Evolutionary conservation across 495 filamentous ascomycete genomes (phyloP).

Genomic region (Penicillium riverlandense): DNA sequence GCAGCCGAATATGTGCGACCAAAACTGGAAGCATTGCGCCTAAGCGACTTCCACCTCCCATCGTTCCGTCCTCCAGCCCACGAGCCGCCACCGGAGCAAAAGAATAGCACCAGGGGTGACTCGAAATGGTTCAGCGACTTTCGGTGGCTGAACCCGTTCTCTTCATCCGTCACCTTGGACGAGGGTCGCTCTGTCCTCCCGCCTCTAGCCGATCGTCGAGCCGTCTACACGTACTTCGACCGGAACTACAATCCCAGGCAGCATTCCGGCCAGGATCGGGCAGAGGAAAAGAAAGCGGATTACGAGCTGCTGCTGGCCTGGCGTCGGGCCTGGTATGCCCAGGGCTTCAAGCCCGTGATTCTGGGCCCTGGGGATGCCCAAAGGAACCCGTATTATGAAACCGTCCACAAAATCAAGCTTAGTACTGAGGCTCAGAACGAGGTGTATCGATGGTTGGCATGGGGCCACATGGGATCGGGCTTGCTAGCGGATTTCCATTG

Average conservation of each 20-base stretch:
- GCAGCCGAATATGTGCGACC: conserved; percentile 29
- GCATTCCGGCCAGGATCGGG: conserved; percentile 44
- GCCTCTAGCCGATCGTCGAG: conserved; percentile 59
- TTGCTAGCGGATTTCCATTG: conserved; percentile 71
- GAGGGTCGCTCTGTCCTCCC: conserved; percentile 84
- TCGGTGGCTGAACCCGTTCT: conserved; percentile 88
- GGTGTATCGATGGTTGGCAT: conserved; percentile 81
- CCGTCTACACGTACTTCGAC: conserved; percentile 94
- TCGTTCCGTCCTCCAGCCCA: conserved; percentile 65
- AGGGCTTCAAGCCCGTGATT: conserved; percentile 83
- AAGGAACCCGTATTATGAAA: conserved; percentile 72
- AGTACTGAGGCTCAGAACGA: conserved; percentile 57
- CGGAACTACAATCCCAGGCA: conserved; percentile 34
- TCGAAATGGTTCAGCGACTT: conserved; percentile 81
- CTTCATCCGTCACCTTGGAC: conserved; percentile 74
- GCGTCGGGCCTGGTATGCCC: conserved; percentile 89
- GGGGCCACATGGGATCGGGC: conserved; percentile 87
- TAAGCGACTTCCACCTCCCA: conserved; percentile 24
- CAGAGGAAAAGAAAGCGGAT: conserved; percentile 59
- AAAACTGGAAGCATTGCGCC: conserved; percentile 32
- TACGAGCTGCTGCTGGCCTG: conserved; percentile 75
- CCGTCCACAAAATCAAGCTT: conserved; percentile 47
- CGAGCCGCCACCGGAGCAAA: conserved; percentile 68
- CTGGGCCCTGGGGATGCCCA: conserved; percentile 75
- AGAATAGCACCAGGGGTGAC: conserved; percentile 71